Evolutionary conservation across 2,329 filamentous ascomycete species (phyloP).

Genomic region (Podosphaera aphanis): DNA sequence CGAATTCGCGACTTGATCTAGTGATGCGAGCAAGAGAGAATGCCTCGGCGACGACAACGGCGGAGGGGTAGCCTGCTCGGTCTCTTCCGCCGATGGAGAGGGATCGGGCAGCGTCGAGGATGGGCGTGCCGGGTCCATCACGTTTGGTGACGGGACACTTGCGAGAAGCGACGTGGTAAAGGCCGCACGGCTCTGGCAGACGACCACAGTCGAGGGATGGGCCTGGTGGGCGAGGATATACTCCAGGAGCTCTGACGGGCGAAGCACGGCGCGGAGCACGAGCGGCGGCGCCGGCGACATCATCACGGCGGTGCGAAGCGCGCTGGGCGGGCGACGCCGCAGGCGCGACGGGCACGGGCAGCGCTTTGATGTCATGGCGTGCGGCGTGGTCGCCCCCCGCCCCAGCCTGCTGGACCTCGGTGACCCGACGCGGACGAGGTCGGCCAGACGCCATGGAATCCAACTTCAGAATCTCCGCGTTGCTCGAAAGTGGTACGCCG

Average conservation of each 20-base stretch:
- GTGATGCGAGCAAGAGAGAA: conserved; percentile 34
- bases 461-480: conserved; percentile 73
- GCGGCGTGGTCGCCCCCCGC: too few species aligned
- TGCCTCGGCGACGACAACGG: too few species aligned
- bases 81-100: background rate
- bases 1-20: conserved; percentile 45
- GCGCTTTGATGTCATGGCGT: background rate
- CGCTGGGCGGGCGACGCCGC: too few species aligned
- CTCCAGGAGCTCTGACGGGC: conserved; percentile 37
- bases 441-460: conserved; percentile 51
- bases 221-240: conserved; percentile 33
- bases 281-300: conserved; percentile 16
- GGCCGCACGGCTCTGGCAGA: conserved; percentile 40
- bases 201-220: conserved; percentile 40
- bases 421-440: too few species aligned
- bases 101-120: background rate
- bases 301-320: too few species aligned
- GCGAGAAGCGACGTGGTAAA: conserved; percentile 38
- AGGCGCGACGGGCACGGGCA: too few species aligned
- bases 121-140: conserved; percentile 2
- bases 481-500: conserved; percentile 72
- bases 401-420: too few species aligned
- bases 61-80: background rate
- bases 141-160: conserved; percentile 18
- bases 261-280: conserved; percentile 27